Conservation (phyloP, 768 basidiomycete species). For the Glaciozyma antarctica region DNA sequence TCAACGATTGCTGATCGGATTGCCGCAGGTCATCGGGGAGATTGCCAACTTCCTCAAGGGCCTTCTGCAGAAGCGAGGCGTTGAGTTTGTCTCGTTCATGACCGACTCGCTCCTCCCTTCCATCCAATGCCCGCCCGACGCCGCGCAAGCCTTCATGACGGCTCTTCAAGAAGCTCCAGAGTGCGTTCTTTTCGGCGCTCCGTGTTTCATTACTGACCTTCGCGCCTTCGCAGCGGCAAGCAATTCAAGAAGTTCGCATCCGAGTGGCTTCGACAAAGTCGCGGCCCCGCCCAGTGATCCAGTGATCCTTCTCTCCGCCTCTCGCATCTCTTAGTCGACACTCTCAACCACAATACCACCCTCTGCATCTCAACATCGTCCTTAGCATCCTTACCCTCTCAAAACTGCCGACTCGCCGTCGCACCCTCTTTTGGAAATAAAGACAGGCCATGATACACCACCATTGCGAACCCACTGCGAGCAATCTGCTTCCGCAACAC, state of each 20-base stretch:
- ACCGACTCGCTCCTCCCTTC: slow-evolving; percentile 71
- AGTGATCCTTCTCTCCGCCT: neutral
- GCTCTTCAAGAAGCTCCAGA: slow-evolving; percentile 26
- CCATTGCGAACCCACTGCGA: too few relatives aligned
- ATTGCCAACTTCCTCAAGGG: slow-evolving; percentile 75
- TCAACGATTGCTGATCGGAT: neutral
- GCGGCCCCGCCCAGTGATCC: neutral
- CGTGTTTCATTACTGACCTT: neutral
- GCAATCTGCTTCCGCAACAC: too few relatives aligned
- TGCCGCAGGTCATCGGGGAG: slow-evolving; percentile 68
- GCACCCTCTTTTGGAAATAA: too few relatives aligned
- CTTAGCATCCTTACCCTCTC: too few relatives aligned
- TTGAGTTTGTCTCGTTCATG: slow-evolving; percentile 76
- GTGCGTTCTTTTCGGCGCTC: slow-evolving; percentile 9
- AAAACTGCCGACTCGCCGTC: too few relatives aligned
- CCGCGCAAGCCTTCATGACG: slow-evolving; percentile 33
- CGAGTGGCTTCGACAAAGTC: slow-evolving; percentile 19
- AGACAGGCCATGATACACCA: too few relatives aligned
- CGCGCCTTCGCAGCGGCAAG: slow-evolving; percentile 16
- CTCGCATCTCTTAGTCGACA: neutral
- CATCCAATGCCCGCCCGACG: slow-evolving; percentile 73
- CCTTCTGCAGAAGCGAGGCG: slow-evolving; percentile 63
- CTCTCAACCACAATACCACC: too few relatives aligned
- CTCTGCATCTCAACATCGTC: too few relatives aligned
- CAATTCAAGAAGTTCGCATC: slow-evolving; percentile 29